phyloP scores from a whole-genome alignment of 2,329 filamentous ascomycete genomes.

The Fusarium redolens region DNA sequence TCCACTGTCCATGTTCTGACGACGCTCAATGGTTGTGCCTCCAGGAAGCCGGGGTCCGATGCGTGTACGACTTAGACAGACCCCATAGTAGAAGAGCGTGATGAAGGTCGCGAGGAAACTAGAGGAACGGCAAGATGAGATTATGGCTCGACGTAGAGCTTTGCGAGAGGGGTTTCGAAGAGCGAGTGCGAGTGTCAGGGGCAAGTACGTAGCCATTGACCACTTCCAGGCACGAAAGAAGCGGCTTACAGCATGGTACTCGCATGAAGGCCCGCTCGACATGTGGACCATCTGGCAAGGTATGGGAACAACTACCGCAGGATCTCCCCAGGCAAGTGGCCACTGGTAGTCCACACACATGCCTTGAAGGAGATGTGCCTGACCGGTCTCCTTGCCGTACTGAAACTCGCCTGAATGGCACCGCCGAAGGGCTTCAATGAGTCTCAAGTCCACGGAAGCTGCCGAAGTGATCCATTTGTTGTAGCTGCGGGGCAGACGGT shows the following conservation, averaged over 20 bases:
- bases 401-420: conserved; percentile 71
- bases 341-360: conserved; percentile 79
- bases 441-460: conserved; percentile 78
- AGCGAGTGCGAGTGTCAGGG: conserved; percentile 76
- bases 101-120: conserved; percentile 84
- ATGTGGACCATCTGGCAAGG: conserved; percentile 89
- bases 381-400: conserved; percentile 80
- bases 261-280: conserved; percentile 78
- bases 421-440: conserved; percentile 78
- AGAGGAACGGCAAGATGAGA: conserved; percentile 76
- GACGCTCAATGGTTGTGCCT: conserved; percentile 54
- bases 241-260: conserved; percentile 76
- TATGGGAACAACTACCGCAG: conserved; percentile 74
- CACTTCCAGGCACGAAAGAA: conserved; percentile 78
- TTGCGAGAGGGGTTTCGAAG: conserved; percentile 59
- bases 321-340: conserved; percentile 79
- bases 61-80: conserved; percentile 80
- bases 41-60: conserved; percentile 76
- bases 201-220: conserved; percentile 81
- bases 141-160: conserved; percentile 63
- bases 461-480: conserved; percentile 84
- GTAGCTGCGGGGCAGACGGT: conserved; percentile 77
- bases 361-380: conserved; percentile 72
- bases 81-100: conserved; percentile 83
- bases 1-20: conserved; percentile 68